phyloP scores from a whole-genome alignment of 169 alveolate species.

The Plasmodium knowlesi region DNA sequence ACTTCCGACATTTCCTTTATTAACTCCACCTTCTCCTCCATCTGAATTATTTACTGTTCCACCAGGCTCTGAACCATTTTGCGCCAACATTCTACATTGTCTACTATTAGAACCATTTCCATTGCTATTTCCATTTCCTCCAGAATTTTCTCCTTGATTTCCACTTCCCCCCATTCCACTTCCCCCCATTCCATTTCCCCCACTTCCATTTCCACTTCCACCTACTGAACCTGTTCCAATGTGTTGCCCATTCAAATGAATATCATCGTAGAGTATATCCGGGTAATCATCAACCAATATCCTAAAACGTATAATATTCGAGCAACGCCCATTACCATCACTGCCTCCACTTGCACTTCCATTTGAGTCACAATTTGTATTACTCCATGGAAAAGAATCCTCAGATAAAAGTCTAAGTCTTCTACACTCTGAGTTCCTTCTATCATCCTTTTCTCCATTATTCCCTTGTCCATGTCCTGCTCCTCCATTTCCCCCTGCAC shows the following conservation, averaged over 20 bases:
- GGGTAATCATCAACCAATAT: neutral
- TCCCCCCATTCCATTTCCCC: neutral
- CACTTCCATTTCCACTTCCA: neutral
- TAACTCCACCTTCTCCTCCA: too few relatives aligned
- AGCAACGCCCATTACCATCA: neutral
- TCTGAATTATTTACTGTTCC: too few relatives aligned
- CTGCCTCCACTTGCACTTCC: neutral
- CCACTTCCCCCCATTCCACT: neutral
- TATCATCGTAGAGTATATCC: neutral
- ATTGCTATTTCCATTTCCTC: neutral
- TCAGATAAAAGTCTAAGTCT: neutral
- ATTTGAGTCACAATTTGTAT: neutral
- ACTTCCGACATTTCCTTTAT: too few relatives aligned
- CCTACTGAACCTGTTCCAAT: neutral
- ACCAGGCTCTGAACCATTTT: too few relatives aligned
- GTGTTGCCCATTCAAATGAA: neutral
- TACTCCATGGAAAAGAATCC: neutral
- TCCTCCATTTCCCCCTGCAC: neutral
- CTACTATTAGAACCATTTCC: neutral
- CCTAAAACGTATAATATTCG: neutral
- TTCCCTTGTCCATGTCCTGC: neutral
- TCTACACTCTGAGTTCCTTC: neutral
- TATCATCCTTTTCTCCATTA: neutral
- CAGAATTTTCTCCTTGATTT: neutral
- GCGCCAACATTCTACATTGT: neutral